These are phyloP conservation scores for Thraustochytrium sp. DNA, from an alignment of 352 stramenopile genomes.

Conservation along the genomic window DNA sequence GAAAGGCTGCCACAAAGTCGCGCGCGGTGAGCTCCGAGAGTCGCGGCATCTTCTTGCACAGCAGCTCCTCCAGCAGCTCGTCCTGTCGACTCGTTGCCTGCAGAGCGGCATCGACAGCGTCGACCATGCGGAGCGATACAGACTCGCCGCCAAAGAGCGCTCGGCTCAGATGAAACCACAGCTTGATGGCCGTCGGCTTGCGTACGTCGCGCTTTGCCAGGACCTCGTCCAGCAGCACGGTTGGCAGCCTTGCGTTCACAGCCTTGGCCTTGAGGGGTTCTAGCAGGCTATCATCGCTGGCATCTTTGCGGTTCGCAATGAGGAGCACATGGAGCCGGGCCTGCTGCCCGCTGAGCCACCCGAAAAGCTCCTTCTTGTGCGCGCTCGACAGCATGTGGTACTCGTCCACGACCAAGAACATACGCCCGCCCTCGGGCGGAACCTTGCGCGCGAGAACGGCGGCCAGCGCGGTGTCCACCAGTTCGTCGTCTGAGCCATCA, in stretches of 20 bases:
- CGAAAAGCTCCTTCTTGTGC: slow-evolving; percentile 35
- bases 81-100: not conserved
- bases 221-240: not conserved
- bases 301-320: slow-evolving; percentile 39
- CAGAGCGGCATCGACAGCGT: slow-evolving; percentile 8
- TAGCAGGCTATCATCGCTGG: slow-evolving; percentile 27
- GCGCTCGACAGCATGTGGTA: slow-evolving; percentile 33
- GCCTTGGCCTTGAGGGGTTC: slow-evolving; percentile 24
- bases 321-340: slow-evolving; percentile 1
- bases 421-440: slow-evolving; percentile 3
- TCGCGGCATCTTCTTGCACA: slow-evolving; percentile 38
- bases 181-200: slow-evolving; percentile 23
- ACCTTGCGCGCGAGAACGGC: slow-evolving; percentile 28
- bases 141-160: slow-evolving; percentile 36
- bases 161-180: slow-evolving; percentile 31
- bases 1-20: slow-evolving; percentile 20
- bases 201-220: not conserved
- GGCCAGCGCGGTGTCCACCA: slow-evolving; percentile 25
- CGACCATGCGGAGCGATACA: slow-evolving; percentile 18
- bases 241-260: slow-evolving; percentile 20
- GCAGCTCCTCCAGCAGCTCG: not conserved
- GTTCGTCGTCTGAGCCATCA: slow-evolving; percentile 37
- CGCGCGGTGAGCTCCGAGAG: slow-evolving; percentile 4
- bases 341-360: slow-evolving; percentile 11
- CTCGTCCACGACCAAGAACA: slow-evolving; percentile 30